Base-by-base conservation (phyloP, 2,329 filamentous ascomycete genomes). In the Pseudohalonectria lignicola region DNA sequence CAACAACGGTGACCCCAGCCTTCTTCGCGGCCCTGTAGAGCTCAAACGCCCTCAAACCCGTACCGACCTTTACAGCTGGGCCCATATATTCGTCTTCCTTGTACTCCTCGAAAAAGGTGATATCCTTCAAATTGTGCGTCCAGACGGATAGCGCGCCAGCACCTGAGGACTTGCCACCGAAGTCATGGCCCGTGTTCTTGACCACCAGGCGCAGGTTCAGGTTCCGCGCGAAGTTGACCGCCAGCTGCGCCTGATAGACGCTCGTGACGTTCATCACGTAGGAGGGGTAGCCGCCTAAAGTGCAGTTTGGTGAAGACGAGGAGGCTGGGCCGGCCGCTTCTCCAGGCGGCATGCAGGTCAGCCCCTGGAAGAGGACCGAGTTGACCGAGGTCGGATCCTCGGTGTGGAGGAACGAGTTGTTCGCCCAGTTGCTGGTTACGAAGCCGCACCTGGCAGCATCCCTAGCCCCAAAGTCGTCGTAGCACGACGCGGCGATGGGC, bases 181-280 rank as follows among this genome's bases (percentile, higher is more conserved):
- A 71, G 45, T 71, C 67, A 45, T 74, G 71, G 20, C 67, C 69
- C 0, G 69, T 74, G 53, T 73, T 69, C 44, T 61, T 62, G 41
- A 73, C 55, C 25, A 70, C 61, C 9, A 73, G 50, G 1, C 69
- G 66, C 31, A 72, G 50, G 45, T 69, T 67, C 4, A 54, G 46
- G 31, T 59, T 61, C 7, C 64, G 59, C 4, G 66, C 65, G 40
- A 67, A 63, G 47, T 67, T 67, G 35, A 69, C 49, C 1, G 63
- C 63, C 5, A 63, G 53, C 52, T 68, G 66, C 28, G 69, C 55
- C 34, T 69, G 62, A 4, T 56, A 55, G 1, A 66, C 62, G 16
- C 52, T 63, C 16, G 51, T 57, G 2, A 53, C 61, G 13, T 62
- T 57, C 17, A 70, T 53, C 0, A 60, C 56, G 37, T 67, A 69